Evolutionary conservation across 2,329 filamentous ascomycete genomes (phyloP).

Genomic region (Alternaria conjuncta): DNA sequence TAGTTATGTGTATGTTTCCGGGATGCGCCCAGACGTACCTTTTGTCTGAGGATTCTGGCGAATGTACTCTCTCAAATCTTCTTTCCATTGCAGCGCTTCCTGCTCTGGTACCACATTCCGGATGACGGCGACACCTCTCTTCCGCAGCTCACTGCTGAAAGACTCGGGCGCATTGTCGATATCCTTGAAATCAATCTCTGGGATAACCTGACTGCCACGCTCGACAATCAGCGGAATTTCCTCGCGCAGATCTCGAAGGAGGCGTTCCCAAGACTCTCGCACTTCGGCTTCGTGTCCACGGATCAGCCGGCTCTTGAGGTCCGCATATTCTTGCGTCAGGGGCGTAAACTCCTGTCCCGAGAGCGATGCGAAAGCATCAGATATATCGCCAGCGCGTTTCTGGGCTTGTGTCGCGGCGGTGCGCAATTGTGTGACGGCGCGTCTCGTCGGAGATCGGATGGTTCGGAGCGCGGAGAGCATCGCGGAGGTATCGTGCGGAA

Average conservation of each 20-base stretch:
- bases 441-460: slow-evolving; percentile 31
- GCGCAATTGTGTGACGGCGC: slow-evolving; percentile 30
- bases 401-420: slow-evolving; percentile 43
- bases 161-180: slow-evolving; percentile 57
- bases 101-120: slow-evolving; percentile 53
- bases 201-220: slow-evolving; percentile 52
- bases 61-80: slow-evolving; percentile 54
- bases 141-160: slow-evolving; percentile 64
- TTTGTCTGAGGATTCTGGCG: slow-evolving; percentile 54
- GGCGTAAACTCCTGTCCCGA: slow-evolving; percentile 55
- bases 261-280: slow-evolving; percentile 54
- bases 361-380: slow-evolving; percentile 58
- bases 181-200: slow-evolving; percentile 57
- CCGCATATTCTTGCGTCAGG: slow-evolving; percentile 54
- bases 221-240: slow-evolving; percentile 55
- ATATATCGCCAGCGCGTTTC: slow-evolving; percentile 58
- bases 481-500: slow-evolving; percentile 8
- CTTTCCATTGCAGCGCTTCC: slow-evolving; percentile 55
- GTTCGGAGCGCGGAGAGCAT: slow-evolving; percentile 42
- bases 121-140: slow-evolving; percentile 61
- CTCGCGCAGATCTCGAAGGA: slow-evolving; percentile 51
- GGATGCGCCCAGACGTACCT: slow-evolving; percentile 22
- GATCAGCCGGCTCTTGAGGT: slow-evolving; percentile 54
- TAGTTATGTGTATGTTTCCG: background rate
- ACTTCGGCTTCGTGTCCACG: slow-evolving; percentile 56